Evolutionary conservation across 345 rosid genomes (phyloP), one percentile per base, ranked within the genome.

Genomic region (Populus pruinosa): DNA sequence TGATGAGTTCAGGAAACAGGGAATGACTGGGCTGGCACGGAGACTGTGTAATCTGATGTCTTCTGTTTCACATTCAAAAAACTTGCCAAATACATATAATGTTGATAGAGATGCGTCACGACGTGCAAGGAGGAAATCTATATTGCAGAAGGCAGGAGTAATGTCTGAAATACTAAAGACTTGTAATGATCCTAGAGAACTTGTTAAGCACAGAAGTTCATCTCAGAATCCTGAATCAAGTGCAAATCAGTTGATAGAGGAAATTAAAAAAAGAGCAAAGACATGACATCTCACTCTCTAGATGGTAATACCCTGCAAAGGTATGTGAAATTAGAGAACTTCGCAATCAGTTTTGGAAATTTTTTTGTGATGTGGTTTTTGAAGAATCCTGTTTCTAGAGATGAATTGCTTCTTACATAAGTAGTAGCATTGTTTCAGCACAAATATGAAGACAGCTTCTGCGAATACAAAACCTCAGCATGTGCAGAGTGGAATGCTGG

Each of bases 101-200:
- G 53, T 16, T 39, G 72, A 76, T 43, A 80, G 76, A 17, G 87
- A 86, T 71, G 78, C 80, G 2, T 56, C 83, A n/a, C 80, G 70
- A 47, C 79, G 36, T 59, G 82, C 73, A 44, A 87, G 95, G 83
- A 92, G 79, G 82, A 80, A 77, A 74, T 82, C 88, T 55, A 84
- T 91, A 67, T 76, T 96, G 67, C 86, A 73, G 75, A 96, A 87
- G 83, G 96, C 98, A 21, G 90, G 86, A 87, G 91, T 83, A n/a
- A 93, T 96, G 93, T 92, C 82, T 82, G 81, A 83, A 82, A 81
- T 92, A 13, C 79, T 96, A 44, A 79, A 91, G 83, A 85, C 76
- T 43, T 88, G 94, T 79, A 92, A 83, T 70, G 83, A 92, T 85
- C 94, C 93, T 11, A 87, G 92, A 73, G 78, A 90, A 72, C 44